Evolutionary conservation across 768 basidiomycete species (phyloP), one percentile per base, ranked within the genome.

Genomic region (Boletus speciosus): DNA sequence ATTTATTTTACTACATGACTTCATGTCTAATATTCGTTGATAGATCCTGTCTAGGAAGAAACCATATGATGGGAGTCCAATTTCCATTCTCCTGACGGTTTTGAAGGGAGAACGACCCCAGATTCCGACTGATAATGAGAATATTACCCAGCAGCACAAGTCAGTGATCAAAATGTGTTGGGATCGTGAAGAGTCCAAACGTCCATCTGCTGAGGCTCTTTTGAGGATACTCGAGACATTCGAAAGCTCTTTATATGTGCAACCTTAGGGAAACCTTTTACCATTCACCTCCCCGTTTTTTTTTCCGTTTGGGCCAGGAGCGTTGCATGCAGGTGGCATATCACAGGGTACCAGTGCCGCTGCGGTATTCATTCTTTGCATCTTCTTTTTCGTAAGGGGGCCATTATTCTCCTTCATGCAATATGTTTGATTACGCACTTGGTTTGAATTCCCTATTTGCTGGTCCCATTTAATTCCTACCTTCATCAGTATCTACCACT

Each of bases 11-110:
- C 23, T 50, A 9, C 1, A 15, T 14, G 31, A 43, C 10, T 15
- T 27, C 4, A 2, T 34, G 29, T 51, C 61, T 66, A 44, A 68
- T 42, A 0, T 19, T n/a, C 37, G 35, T 43, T 31, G 16, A 37
- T 42, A 66, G 65, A 47, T 68, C 6, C 15, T 68, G 11, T 61
- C 57, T 21, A 64, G 57, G 16, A 61, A 51, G 42, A 59, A 41
- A 37, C 66, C 66, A 37, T 66, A 48, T 14, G 44, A 54, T 8
- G 66, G 49, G 2, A 55, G 2, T 34, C 0, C 2, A 1, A 0
- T 12, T 16, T 7, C 19, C 7, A 5, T 63, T 21, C 0, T 54
- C 4, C 0, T 5, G n/a, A 47, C 4, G 2, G 44, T 63, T 19
- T 2, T 57, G 43, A 35, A n/a, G 0, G 64, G 61, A 11, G 41